Conservation (phyloP, 1,284 basidiomycete species). For the Melampsora abietis-canadensis region DNA sequence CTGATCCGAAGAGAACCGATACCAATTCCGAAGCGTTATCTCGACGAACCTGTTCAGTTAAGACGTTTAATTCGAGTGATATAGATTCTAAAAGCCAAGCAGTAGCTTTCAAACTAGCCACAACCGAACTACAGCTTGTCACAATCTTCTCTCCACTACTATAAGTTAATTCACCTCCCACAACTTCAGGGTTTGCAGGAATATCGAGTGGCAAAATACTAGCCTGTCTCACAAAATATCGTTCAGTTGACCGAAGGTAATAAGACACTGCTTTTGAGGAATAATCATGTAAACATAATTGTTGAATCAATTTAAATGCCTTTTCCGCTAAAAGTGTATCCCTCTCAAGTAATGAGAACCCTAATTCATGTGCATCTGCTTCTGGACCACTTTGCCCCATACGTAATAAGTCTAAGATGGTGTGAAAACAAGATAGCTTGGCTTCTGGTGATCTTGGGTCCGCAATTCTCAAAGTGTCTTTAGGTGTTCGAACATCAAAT, state of each 20-base stretch:
- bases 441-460: constrained; percentile 65
- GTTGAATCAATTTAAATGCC: constrained; percentile 76
- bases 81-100: constrained; percentile 81
- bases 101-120: constrained; percentile 75
- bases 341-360: constrained; percentile 39
- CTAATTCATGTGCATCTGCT: constrained; percentile 52
- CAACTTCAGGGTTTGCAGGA: constrained; percentile 51
- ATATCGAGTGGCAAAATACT: constrained; percentile 61
- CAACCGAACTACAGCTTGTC: constrained; percentile 70
- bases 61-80: constrained; percentile 82
- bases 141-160: constrained; percentile 67
- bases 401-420: constrained; percentile 70
- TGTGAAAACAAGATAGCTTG: constrained; percentile 70
- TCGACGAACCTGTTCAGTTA: constrained; percentile 52
- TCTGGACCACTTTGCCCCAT: constrained; percentile 63
- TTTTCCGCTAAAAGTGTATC: constrained; percentile 76
- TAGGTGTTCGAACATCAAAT: constrained; percentile 62
- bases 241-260: constrained; percentile 81
- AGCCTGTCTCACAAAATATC: constrained; percentile 83
- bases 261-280: constrained; percentile 79
- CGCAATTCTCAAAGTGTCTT: constrained; percentile 53
- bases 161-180: constrained; percentile 68
- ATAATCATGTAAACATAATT: constrained; percentile 78
- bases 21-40: constrained; percentile 33
- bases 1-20: constrained; percentile 32